A percentile compares a stretch with the other conserved stretches of the same genome.
These are phyloP conservation scores for Cryptomeria japonica DNA, from an alignment of 75 land plant genomes.

Conservation along the genomic window DNA sequence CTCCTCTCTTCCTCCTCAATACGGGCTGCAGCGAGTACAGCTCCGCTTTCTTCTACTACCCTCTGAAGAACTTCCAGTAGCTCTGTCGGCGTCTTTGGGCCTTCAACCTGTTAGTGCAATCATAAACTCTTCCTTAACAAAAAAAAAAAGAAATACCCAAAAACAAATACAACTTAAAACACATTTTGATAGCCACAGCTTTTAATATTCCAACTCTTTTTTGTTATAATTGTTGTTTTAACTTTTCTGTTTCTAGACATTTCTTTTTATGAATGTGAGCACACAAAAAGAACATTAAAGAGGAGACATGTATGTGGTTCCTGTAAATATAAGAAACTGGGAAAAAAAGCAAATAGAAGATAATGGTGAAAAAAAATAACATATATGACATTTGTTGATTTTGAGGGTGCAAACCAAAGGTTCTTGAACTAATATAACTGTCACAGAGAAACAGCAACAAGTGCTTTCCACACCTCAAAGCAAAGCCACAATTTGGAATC, in stretches of 20 bases:
- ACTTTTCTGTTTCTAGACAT: not conserved
- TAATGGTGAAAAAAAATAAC: not conserved
- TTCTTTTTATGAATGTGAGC: not conserved
- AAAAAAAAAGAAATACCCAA: not conserved
- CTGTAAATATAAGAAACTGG: not conserved
- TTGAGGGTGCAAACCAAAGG: not conserved
- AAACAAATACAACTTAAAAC: not conserved
- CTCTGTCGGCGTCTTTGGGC: constrained; percentile 78
- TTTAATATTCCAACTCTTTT: not conserved
- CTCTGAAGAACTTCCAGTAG: constrained; percentile 73
- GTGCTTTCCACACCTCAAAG: not conserved
- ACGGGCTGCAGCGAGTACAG: constrained; percentile 76
- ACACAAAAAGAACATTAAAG: not conserved
- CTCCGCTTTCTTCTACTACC: constrained; percentile 88
- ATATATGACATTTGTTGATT: not conserved
- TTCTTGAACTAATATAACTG: not conserved
- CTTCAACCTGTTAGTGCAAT: constrained; percentile 68
- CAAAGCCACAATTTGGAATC: not conserved
- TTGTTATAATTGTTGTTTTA: not conserved
- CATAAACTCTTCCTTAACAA: not conserved
- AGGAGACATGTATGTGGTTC: not conserved
- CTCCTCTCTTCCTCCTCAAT: constrained; percentile 97
- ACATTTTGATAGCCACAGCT: not conserved
- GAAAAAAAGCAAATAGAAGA: not conserved
- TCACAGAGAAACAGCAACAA: not conserved